Base-by-base conservation (phyloP, 148 eudicot species). In the Dysphania ambrosioides region DNA sequence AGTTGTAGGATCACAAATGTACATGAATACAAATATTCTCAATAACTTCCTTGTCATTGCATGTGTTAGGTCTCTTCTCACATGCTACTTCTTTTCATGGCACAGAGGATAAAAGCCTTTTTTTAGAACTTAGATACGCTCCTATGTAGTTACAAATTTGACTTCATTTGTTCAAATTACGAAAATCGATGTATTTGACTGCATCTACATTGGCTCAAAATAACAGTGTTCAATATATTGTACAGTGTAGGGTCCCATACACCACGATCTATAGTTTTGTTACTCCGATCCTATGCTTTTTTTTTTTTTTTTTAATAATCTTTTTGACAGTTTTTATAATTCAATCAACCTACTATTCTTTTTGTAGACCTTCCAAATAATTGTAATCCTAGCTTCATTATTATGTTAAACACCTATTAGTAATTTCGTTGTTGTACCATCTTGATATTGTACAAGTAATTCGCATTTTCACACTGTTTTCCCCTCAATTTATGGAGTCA, bases 61-160 rank as follows among this genome's bases (percentile, higher is more conserved):
- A 72, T 58, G 75, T 72, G 75, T 72, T 72, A 57, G 75, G 75
- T 72, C 11, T 58, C 66, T 36, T 36, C 63, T 36, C 75, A 72
- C 75, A 72, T 72, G 75, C 75, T 72, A 24, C 66, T 58, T 34
- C 38, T 36, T 72, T 72, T n/a, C 66, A 72, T 58, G 51, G 26
- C 44, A 57, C 19, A 70, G 16, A 11, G 23, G 27, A 18, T 38
- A 40, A 34, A 4, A 21, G 51, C 4, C 1, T 42, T 42, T 3
- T 53, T 56, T 24, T 24, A n/a, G 1, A 58, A 34, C 24, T 26
- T 23, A 36, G n/a, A 40, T 10, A 66, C n/a, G 26, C 63, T 58
- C 21, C 53, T 47, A 59, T 11, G 26, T 16, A 58, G 15, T 40
- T 61, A 57, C 32, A 72, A 23, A 57, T 72, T 58, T 58, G 75